Evolutionary conservation across 306 rosid species (phyloP).

Genomic region (Sesbania bispinosa): DNA sequence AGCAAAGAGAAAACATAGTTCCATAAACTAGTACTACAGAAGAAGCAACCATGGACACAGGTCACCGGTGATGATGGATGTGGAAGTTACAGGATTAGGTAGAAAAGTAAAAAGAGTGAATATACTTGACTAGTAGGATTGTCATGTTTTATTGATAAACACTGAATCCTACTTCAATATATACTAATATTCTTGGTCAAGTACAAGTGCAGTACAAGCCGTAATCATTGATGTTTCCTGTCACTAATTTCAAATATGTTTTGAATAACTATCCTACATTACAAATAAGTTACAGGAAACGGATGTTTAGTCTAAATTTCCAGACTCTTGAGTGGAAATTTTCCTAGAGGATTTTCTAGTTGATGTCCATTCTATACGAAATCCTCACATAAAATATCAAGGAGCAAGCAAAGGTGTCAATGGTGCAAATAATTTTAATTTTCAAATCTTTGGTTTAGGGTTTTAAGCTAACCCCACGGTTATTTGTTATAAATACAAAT

Average conservation of each 20-base stretch:
- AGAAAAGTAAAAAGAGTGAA: neutral
- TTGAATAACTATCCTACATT: neutral
- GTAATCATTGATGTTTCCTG: neutral
- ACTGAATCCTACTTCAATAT: neutral
- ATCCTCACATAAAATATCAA: neutral
- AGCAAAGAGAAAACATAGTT: neutral
- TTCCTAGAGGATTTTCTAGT: neutral
- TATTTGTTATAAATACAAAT: neutral
- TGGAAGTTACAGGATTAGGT: neutral
- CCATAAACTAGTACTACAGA: neutral
- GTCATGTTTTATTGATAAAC: neutral
- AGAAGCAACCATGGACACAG: neutral
- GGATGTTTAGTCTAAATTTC: neutral
- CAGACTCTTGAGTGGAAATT: neutral
- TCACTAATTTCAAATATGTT: neutral
- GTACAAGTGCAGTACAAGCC: neutral
- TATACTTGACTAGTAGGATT: neutral
- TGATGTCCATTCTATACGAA: neutral
- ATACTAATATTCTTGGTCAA: neutral
- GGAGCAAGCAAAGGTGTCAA: neutral
- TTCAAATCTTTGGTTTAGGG: neutral
- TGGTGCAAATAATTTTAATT: neutral
- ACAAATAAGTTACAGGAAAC: neutral
- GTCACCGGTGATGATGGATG: neutral
- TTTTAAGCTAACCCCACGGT: neutral